A percentile compares a stretch with the other conserved stretches of the same genome.
phyloP scores from a whole-genome alignment of 1,284 basidiomycete species.

The Apiotrichum siamense region DNA sequence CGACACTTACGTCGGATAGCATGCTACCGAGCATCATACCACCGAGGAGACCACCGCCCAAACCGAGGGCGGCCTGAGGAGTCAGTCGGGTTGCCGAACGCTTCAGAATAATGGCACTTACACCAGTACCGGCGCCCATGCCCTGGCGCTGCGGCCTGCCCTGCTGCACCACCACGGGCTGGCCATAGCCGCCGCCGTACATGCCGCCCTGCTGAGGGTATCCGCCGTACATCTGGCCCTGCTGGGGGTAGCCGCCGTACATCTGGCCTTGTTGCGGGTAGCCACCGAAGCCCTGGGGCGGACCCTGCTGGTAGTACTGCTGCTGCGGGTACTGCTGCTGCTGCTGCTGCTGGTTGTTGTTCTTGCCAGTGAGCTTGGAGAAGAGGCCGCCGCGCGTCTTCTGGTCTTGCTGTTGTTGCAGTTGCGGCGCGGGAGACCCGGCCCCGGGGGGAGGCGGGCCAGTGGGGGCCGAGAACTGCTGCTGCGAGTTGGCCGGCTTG shows the following conservation, averaged over 20 bases:
- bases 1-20: conserved; percentile 32
- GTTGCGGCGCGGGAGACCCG: neutral
- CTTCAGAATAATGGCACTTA: conserved; percentile 18
- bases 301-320: conserved; percentile 19
- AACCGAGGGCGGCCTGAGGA: conserved; percentile 35
- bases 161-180: conserved; percentile 15
- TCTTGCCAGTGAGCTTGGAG: conserved; percentile 32
- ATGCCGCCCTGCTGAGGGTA: conserved; percentile 6
- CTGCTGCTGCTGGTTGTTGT: conserved; percentile 15
- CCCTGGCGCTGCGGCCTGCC: conserved; percentile 23
- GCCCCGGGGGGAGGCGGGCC: conserved; percentile 34
- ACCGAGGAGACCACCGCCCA: conserved; percentile 44
- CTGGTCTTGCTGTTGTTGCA: neutral
- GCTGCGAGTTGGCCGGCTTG: conserved; percentile 9
- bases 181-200: conserved; percentile 5
- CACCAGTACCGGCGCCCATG: conserved; percentile 37
- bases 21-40: conserved; percentile 46
- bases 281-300: conserved; percentile 9
- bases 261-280: conserved; percentile 21
- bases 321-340: conserved; percentile 18
- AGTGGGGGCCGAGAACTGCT: conserved; percentile 32
- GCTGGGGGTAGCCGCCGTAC: conserved; percentile 19
- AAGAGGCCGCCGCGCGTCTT: conserved; percentile 37
- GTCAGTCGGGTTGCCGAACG: neutral
- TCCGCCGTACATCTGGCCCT: conserved; percentile 16